These are phyloP conservation scores for Sergeia podlipaevii DNA, from an alignment of 208 protist species.

Conservation along the genomic window DNA sequence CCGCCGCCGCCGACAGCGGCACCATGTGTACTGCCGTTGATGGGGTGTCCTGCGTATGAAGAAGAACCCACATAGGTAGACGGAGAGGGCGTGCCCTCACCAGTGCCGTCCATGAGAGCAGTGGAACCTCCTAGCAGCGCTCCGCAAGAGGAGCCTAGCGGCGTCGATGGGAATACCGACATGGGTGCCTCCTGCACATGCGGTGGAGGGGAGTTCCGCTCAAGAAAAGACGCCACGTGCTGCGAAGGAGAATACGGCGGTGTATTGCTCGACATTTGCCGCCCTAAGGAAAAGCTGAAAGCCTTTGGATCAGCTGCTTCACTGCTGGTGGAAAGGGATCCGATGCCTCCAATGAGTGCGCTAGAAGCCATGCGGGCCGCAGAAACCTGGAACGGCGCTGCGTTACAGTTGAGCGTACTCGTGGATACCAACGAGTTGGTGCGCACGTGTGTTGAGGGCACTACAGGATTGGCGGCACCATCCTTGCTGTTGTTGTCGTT, in stretches of 20 bases:
- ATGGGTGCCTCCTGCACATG: background rate
- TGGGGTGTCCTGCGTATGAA: background rate
- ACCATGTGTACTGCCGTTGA: slow-evolving; percentile 8
- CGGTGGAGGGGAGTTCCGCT: slow-evolving; percentile 22
- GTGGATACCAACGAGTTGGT: no score
- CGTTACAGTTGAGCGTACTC: no score
- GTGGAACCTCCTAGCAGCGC: background rate
- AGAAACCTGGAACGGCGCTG: no score
- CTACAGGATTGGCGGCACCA: no score
- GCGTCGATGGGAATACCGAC: background rate
- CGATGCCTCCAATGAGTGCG: no score
- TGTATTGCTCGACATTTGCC: slow-evolving; percentile 23
- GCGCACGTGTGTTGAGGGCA: no score
- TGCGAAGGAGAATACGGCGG: slow-evolving; percentile 35
- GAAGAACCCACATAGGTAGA: background rate
- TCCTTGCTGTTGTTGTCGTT: no score
- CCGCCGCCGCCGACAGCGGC: background rate
- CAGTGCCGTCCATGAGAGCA: slow-evolving; percentile 11
- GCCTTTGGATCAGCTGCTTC: no score
- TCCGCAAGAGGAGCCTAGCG: background rate
- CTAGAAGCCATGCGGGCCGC: no score
- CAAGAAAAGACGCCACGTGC: slow-evolving; percentile 30
- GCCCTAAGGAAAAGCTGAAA: no score
- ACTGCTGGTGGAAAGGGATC: no score
- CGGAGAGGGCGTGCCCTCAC: slow-evolving; percentile 2